Base-by-base conservation (phyloP, 441 rosid species). In the Pelargonium myrrhifolium region DNA sequence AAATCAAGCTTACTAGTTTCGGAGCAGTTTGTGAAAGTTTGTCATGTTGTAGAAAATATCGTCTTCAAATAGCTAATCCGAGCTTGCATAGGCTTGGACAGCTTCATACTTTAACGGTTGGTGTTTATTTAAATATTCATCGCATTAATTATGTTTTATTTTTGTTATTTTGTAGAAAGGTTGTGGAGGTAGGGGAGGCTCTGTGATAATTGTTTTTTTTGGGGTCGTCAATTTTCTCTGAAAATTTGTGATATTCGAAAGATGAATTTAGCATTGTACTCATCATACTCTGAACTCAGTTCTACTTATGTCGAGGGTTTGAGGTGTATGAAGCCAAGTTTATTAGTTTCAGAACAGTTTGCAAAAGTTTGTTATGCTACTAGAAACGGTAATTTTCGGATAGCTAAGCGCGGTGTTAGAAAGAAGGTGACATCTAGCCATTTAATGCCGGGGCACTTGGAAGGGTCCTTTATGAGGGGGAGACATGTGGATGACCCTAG, bases 401-500 rank as follows among this genome's bases (percentile, higher is more conserved):
- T 74, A 65, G 70, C 83, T 42, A 21, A 61, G 70, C 62, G 65
- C 42, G 70, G 62, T 67, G 67, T 74, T 59, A 78, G 76, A 62
- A 82, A 77, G 70, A 68, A 66, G 72, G 75, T 65, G 2, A 73
- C 76, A 26, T 76, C 86, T 11, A 71, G 86, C 68, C 82, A 80
- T 59, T 65, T 77, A 31, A 73, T 86, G 79, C 85, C 84, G 22
- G 80, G 86, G 21, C 86, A 73, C 42, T 63, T 83, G 59, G 90
- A 91, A 75, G 90, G 83, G 72, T 78, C 85, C 20, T 81, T 74
- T 66, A 74, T 75, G 75, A 81, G 79, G 31, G 78, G 73, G 72
- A 76, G 78, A 63, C 71, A 66, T 53, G 66, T 77, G 67, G 74
- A 79, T 69, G 87, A 78, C 70, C 67, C 82, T 51, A 76, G 73